These are phyloP conservation scores for Mycena belliarum DNA, from an alignment of 768 basidiomycete species.

Conservation along the genomic window DNA sequence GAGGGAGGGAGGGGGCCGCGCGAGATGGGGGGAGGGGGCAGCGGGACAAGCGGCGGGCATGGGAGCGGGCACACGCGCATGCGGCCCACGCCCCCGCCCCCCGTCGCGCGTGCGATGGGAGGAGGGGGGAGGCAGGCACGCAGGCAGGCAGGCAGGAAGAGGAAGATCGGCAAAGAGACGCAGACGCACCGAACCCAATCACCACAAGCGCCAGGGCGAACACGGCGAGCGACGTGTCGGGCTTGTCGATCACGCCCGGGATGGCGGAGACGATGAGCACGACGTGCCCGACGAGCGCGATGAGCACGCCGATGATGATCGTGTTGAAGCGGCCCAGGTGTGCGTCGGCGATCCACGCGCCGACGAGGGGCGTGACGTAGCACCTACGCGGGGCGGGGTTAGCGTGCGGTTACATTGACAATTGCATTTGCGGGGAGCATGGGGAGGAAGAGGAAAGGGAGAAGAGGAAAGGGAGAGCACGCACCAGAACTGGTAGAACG, in stretches of 20 bases:
- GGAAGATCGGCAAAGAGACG: slow-evolving; percentile 2
- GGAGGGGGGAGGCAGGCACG: background rate
- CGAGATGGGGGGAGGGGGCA: too few relatives aligned
- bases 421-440: too few relatives aligned
- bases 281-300: slow-evolving; percentile 66
- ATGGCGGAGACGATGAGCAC: slow-evolving; percentile 68
- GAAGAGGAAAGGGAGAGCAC: background rate
- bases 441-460: background rate
- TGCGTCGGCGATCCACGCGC: slow-evolving; percentile 74
- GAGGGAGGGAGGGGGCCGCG: too few relatives aligned
- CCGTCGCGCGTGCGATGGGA: background rate
- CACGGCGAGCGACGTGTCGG: slow-evolving; percentile 57
- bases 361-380: slow-evolving; percentile 66
- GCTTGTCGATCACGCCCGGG: slow-evolving; percentile 62
- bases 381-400: slow-evolving; percentile 40
- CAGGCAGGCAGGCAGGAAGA: background rate
- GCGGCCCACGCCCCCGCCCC: too few relatives aligned
- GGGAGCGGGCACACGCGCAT: too few relatives aligned
- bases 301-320: slow-evolving; percentile 55
- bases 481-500: slow-evolving; percentile 72
- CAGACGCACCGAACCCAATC: slow-evolving; percentile 47
- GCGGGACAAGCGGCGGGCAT: too few relatives aligned
- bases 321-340: slow-evolving; percentile 78
- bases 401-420: too few relatives aligned
- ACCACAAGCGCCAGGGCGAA: slow-evolving; percentile 63